Evolutionary conservation across 2,329 filamentous ascomycete species (phyloP).

Genomic region (Alternaria longipes): DNA sequence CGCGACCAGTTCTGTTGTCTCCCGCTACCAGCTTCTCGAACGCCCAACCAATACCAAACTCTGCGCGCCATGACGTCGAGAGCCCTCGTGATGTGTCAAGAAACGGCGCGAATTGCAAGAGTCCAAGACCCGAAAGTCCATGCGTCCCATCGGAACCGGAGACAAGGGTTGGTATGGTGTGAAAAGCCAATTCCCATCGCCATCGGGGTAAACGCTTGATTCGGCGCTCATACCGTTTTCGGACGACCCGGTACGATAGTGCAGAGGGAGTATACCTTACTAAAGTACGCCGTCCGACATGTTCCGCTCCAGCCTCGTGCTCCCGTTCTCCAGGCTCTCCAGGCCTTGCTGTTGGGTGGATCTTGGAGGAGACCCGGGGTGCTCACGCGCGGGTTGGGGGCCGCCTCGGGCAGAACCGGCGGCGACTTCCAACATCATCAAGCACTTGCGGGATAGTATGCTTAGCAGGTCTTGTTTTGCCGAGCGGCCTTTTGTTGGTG

Average conservation of each 20-base stretch:
- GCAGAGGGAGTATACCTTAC: conserved; percentile 13
- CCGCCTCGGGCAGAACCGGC: conserved; percentile 5
- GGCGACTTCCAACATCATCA: not conserved
- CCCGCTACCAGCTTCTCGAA: conserved; percentile 6
- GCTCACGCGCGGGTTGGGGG: not conserved
- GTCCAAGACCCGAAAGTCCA: conserved; percentile 1
- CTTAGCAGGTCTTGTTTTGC: not conserved
- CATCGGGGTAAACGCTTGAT: not conserved
- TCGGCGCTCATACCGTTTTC: conserved; percentile 16
- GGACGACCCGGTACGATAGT: not conserved
- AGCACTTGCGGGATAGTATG: not conserved
- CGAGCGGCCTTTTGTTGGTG: not conserved
- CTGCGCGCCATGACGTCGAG: conserved; percentile 13
- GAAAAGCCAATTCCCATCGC: conserved; percentile 5
- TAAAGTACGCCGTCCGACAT: conserved; percentile 19
- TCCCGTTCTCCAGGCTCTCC: conserved; percentile 8
- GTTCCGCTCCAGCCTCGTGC: conserved; percentile 6
- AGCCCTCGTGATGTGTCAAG: conserved; percentile 8
- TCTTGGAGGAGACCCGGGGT: not conserved
- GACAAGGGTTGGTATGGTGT: conserved; percentile 4
- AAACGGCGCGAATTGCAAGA: conserved; percentile 12
- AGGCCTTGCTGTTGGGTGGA: conserved; percentile 6
- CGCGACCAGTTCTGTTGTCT: not conserved
- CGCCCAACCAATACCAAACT: conserved; percentile 1
- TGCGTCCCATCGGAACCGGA: conserved; percentile 11